These are phyloP conservation scores for Lactarius psammicola DNA, from an alignment of 768 basidiomycete genomes.

Conservation along the genomic window DNA sequence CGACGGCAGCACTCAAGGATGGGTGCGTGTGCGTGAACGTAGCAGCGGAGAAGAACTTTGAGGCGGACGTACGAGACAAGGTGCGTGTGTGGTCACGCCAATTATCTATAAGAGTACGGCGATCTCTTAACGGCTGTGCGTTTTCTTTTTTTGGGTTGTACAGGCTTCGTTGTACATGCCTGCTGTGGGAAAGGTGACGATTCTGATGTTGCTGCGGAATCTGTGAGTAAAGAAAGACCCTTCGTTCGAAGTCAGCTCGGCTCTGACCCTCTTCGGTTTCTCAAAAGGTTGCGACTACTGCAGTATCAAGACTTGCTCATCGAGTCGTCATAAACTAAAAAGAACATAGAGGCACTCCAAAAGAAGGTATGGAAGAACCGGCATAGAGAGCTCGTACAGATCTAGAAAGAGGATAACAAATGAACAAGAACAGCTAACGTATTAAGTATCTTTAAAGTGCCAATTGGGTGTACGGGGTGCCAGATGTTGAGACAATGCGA, in stretches of 20 bases:
- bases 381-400: slow-evolving; percentile 11
- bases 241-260: too few species aligned
- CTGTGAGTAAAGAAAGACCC: slow-evolving; percentile 51
- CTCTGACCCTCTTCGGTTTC: slow-evolving; percentile 9
- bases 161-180: slow-evolving; percentile 94
- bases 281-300: slow-evolving; percentile 16
- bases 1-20: slow-evolving; percentile 86
- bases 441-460: slow-evolving; percentile 12
- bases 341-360: neutral
- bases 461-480: slow-evolving; percentile 1
- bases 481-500: slow-evolving; percentile 14
- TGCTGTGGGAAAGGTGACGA: slow-evolving; percentile 96
- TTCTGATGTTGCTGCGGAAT: slow-evolving; percentile 95
- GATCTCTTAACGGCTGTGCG: neutral
- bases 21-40: slow-evolving; percentile 94
- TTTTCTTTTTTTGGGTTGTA: neutral
- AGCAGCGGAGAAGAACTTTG: slow-evolving; percentile 95
- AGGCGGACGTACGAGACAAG: slow-evolving; percentile 88
- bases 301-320: slow-evolving; percentile 19
- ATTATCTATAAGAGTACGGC: neutral
- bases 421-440: neutral
- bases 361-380: neutral
- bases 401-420: neutral
- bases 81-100: slow-evolving; percentile 40
- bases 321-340: neutral